phyloP scores from a whole-genome alignment of 83 land plant species.

The Picea engelmannii region DNA sequence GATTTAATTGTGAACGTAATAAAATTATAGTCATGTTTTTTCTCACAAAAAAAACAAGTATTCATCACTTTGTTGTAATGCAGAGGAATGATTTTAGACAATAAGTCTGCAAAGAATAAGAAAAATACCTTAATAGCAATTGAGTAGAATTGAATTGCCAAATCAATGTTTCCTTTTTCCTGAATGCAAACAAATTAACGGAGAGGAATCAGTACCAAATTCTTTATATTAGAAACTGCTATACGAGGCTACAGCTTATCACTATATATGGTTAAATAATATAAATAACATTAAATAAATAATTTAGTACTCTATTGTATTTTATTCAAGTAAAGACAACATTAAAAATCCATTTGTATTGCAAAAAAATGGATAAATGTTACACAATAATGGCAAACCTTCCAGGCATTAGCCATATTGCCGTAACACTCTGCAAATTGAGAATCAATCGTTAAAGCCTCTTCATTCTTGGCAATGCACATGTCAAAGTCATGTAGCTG shows the following conservation, averaged over 20 bases:
- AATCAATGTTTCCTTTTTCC: conserved; percentile 96
- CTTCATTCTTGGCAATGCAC: conserved; percentile 96
- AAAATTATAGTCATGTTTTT: too few relatives aligned
- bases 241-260: too few relatives aligned
- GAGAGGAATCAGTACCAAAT: not conserved
- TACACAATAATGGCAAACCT: conserved; percentile 40
- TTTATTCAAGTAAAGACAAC: not conserved
- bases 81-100: not conserved
- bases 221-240: too few relatives aligned
- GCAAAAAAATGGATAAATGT: not conserved
- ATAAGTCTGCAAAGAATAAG: not conserved
- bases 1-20: too few relatives aligned
- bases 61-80: not conserved
- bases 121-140: conserved; percentile 82
- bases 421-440: conserved; percentile 98
- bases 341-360: not conserved
- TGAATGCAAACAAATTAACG: conserved; percentile 18
- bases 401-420: conserved; percentile 99
- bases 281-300: not conserved
- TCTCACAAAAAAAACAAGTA: too few relatives aligned
- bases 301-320: not conserved
- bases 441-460: conserved; percentile 85
- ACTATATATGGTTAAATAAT: too few relatives aligned
- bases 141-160: conserved; percentile 85
- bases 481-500: conserved; percentile 92